phyloP scores from a whole-genome alignment of 2,329 filamentous ascomycete genomes.

The Trichoderma sp. region DNA sequence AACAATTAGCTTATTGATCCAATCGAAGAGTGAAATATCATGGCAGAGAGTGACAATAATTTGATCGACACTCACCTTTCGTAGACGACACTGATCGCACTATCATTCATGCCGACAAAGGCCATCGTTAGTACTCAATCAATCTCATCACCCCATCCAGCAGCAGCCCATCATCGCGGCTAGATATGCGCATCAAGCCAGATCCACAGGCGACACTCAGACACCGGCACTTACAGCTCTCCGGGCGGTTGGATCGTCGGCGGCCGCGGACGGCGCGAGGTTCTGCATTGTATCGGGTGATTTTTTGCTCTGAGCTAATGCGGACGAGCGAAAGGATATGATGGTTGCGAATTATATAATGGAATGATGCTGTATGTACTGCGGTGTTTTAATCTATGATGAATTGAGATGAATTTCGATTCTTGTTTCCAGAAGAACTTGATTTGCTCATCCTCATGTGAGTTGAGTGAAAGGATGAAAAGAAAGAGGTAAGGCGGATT shows the following conservation, averaged over 20 bases:
- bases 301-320: not conserved
- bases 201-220: not conserved
- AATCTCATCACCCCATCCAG: not conserved
- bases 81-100: conserved; percentile 47
- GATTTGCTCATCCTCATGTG: not conserved
- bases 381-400: not conserved
- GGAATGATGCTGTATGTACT: not conserved
- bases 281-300: conserved; percentile 14
- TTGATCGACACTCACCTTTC: conserved; percentile 39
- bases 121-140: not conserved
- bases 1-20: not conserved
- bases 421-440: not conserved
- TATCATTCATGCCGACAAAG: conserved; percentile 25
- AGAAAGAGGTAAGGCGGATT: not conserved
- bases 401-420: not conserved
- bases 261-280: conserved; percentile 30
- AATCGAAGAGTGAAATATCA: not conserved
- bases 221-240: conserved; percentile 37
- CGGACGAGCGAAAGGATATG: not conserved
- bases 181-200: not conserved
- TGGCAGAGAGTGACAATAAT: not conserved
- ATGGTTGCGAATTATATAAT: not conserved
- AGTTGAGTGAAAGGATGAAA: not conserved
- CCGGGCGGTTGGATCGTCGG: conserved; percentile 36
- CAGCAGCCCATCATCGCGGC: not conserved